Evolutionary conservation across 2,329 filamentous ascomycete genomes (phyloP).

Genomic region (Xylariales sp.): DNA sequence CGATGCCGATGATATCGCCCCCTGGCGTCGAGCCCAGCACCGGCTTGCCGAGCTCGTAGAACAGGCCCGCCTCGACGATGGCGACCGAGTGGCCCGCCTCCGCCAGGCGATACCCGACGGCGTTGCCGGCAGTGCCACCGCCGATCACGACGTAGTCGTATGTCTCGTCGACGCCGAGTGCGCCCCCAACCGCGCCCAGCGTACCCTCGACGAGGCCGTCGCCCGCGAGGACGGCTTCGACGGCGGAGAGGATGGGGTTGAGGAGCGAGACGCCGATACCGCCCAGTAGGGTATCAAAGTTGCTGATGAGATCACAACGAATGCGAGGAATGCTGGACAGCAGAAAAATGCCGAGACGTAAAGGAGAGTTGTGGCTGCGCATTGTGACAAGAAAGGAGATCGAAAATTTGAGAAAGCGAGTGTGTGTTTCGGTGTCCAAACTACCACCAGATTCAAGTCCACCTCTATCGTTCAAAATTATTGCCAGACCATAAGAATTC

Average conservation of each 20-base stretch:
- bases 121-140: conserved; percentile 33
- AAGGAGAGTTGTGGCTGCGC: too few relatives aligned
- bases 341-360: too few relatives aligned
- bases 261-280: conserved; percentile 10
- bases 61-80: conserved; percentile 32
- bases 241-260: conserved; percentile 5
- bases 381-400: too few relatives aligned
- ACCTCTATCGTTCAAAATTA: too few relatives aligned
- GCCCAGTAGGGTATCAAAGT: not conserved
- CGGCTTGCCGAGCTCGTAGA: conserved; percentile 25
- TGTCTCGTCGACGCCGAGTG: conserved; percentile 7
- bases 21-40: conserved; percentile 8
- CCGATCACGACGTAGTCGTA: conserved; percentile 25
- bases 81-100: conserved; percentile 24
- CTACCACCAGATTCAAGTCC: too few relatives aligned
- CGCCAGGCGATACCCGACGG: conserved; percentile 26
- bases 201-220: conserved; percentile 7
- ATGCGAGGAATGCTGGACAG: not conserved
- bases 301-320: not conserved
- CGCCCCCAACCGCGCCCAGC: conserved; percentile 6
- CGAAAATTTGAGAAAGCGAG: too few relatives aligned
- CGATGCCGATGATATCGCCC: conserved; percentile 16
- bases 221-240: conserved; percentile 6
- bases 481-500: too few relatives aligned
- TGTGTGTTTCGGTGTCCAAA: too few relatives aligned